These are phyloP conservation scores for Agrocybe pediades DNA, from an alignment of 768 basidiomycete species.

Conservation along the genomic window DNA sequence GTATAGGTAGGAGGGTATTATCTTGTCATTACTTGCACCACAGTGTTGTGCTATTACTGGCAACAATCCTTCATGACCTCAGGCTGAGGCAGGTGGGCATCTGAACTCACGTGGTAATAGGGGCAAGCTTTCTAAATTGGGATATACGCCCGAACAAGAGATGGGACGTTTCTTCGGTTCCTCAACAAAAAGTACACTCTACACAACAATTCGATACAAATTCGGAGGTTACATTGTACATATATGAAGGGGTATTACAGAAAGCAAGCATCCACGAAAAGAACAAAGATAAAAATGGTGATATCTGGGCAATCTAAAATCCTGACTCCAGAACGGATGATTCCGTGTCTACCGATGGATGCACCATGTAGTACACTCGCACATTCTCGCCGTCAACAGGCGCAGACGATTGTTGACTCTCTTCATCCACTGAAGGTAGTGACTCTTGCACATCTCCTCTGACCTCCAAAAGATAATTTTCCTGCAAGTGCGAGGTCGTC, in stretches of 20 bases:
- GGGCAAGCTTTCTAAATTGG: conserved; percentile 1
- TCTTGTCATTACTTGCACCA: conserved; percentile 6
- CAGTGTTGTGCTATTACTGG: conserved; percentile 1
- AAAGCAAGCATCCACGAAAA: conserved; percentile 9
- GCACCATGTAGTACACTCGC: conserved; percentile 87
- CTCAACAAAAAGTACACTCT: background rate
- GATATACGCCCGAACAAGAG: background rate
- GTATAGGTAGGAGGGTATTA: background rate
- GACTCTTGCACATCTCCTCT: conserved; percentile 84
- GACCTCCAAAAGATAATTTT: conserved; percentile 83
- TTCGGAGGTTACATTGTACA: conserved; percentile 2
- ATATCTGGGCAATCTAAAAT: conserved; percentile 15
- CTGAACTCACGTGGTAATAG: conserved; percentile 9
- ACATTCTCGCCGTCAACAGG: conserved; percentile 56
- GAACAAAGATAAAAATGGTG: conserved; percentile 14
- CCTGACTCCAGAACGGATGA: conserved; percentile 44
- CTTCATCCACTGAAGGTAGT: conserved; percentile 65
- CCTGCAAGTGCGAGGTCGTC: conserved; percentile 43
- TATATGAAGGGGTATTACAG: conserved; percentile 13
- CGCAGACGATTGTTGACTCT: conserved; percentile 52
- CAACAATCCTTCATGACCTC: background rate
- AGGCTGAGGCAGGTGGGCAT: background rate
- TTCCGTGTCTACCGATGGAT: conserved; percentile 83
- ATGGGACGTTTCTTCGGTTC: background rate
- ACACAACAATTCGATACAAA: background rate